Percentiles rank a stretch among this genome's conserved stretches.
Conservation (phyloP, 805 yeast genomes). For the Sporopachydermia lactativora region DNA sequence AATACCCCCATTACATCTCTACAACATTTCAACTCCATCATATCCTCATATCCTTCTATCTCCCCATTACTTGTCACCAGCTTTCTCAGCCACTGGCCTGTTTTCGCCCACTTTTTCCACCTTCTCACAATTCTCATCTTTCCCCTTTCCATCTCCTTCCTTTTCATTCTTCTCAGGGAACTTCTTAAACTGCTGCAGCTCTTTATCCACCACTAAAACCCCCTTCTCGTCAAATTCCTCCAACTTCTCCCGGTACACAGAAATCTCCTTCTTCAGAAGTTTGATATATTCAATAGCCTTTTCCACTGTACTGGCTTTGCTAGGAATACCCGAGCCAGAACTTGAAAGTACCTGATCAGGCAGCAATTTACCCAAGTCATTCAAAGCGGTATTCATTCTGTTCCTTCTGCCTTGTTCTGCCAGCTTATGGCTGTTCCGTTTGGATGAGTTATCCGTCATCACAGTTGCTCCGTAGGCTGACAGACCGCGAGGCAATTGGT, state of each 20-base stretch:
- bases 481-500: slow-evolving; percentile 5
- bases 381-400: slow-evolving; percentile 78
- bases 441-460: slow-evolving; percentile 24
- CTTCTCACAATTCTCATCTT: too few relatives aligned
- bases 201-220: slow-evolving; percentile 12
- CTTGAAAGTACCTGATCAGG: slow-evolving; percentile 45
- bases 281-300: slow-evolving; percentile 63
- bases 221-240: background rate
- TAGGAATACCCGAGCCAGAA: slow-evolving; percentile 42
- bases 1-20: too few relatives aligned
- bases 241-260: slow-evolving; percentile 2
- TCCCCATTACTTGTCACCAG: too few relatives aligned
- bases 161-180: too few relatives aligned
- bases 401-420: slow-evolving; percentile 96
- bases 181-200: background rate
- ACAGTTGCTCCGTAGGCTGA: slow-evolving; percentile 28
- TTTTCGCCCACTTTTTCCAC: too few relatives aligned
- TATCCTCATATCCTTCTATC: too few relatives aligned
- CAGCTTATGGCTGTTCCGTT: slow-evolving; percentile 68
- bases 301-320: slow-evolving; percentile 93
- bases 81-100: too few relatives aligned
- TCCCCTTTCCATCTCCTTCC: too few relatives aligned
- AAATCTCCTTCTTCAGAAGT: slow-evolving; percentile 26
- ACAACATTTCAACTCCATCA: too few relatives aligned
- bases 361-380: slow-evolving; percentile 53